A percentile compares a stretch with the other conserved stretches of the same genome.
These are phyloP conservation scores for Colletotrichum karsti DNA, from an alignment of 2,329 filamentous ascomycete genomes.

Conservation along the genomic window DNA sequence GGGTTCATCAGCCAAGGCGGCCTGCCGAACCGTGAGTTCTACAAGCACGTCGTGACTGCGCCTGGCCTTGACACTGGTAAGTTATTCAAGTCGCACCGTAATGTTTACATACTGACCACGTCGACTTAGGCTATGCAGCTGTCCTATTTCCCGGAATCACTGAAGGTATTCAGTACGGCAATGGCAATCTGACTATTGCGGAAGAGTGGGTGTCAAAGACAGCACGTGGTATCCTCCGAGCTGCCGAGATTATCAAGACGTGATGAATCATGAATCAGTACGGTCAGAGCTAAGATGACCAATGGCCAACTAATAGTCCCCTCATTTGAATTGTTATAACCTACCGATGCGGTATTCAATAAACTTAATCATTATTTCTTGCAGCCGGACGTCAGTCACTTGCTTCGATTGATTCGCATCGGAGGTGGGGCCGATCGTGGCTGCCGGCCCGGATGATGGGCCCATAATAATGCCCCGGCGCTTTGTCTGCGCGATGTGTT, in stretches of 20 bases:
- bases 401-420: too few relatives aligned
- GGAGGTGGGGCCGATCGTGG: neutral
- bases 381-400: too few relatives aligned
- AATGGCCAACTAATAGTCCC: neutral
- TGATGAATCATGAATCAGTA: neutral
- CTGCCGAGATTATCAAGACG: conserved; percentile 43
- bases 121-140: conserved; percentile 43
- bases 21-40: conserved; percentile 53
- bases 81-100: neutral
- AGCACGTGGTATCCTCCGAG: conserved; percentile 41
- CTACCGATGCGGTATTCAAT: neutral
- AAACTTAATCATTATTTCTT: neutral
- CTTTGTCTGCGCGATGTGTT: too few relatives aligned
- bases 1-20: conserved; percentile 58
- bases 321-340: neutral
- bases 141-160: conserved; percentile 66
- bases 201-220: conserved; percentile 46
- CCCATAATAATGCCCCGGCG: too few relatives aligned
- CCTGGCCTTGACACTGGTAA: conserved; percentile 52
- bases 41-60: conserved; percentile 55
- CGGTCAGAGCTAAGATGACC: neutral
- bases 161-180: conserved; percentile 68
- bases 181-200: conserved; percentile 45
- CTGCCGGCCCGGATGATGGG: too few relatives aligned
- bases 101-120: neutral